These are phyloP conservation scores for Epichloe sylvatica DNA, from an alignment of 2,329 filamentous ascomycete species.

Conservation along the genomic window DNA sequence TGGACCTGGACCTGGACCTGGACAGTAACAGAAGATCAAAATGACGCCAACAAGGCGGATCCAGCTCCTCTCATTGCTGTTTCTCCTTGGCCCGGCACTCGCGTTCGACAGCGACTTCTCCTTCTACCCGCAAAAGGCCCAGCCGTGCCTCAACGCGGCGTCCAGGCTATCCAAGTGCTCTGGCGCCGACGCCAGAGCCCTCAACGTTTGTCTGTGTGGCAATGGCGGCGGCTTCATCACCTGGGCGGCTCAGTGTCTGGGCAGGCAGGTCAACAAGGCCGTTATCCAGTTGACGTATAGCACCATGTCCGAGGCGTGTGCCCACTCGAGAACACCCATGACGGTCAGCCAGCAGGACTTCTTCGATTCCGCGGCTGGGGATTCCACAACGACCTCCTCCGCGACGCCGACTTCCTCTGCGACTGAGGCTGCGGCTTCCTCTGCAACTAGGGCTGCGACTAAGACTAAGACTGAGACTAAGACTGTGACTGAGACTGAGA, in stretches of 20 bases:
- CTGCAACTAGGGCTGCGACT: too few relatives aligned
- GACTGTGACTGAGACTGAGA: too few relatives aligned
- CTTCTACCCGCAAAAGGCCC: slow-evolving; percentile 19
- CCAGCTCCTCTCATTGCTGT: slow-evolving; percentile 16
- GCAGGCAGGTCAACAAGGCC: slow-evolving; percentile 13
- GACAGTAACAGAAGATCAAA: too few relatives aligned
- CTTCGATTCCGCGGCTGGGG: slow-evolving; percentile 13
- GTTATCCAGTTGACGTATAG: slow-evolving; percentile 30
- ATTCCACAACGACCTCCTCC: background rate
- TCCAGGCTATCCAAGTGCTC: slow-evolving; percentile 27
- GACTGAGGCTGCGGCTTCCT: background rate
- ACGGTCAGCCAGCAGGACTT: slow-evolving; percentile 28
- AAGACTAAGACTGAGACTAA: too few relatives aligned
- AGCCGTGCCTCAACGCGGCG: slow-evolving; percentile 29
- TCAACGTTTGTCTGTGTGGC: slow-evolving; percentile 37
- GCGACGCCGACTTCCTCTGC: background rate
- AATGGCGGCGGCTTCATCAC: slow-evolving; percentile 36
- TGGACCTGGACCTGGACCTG: background rate
- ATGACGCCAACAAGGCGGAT: slow-evolving; percentile 15
- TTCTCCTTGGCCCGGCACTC: slow-evolving; percentile 12
- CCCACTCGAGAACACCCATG: slow-evolving; percentile 29
- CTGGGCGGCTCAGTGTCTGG: slow-evolving; percentile 32
- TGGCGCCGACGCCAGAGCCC: slow-evolving; percentile 21
- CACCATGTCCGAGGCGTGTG: slow-evolving; percentile 30
- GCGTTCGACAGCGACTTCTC: slow-evolving; percentile 19